Evolutionary conservation across 345 rosid genomes (phyloP), one percentile per base, ranked within the genome.

Genomic region (Brassica rapa): DNA sequence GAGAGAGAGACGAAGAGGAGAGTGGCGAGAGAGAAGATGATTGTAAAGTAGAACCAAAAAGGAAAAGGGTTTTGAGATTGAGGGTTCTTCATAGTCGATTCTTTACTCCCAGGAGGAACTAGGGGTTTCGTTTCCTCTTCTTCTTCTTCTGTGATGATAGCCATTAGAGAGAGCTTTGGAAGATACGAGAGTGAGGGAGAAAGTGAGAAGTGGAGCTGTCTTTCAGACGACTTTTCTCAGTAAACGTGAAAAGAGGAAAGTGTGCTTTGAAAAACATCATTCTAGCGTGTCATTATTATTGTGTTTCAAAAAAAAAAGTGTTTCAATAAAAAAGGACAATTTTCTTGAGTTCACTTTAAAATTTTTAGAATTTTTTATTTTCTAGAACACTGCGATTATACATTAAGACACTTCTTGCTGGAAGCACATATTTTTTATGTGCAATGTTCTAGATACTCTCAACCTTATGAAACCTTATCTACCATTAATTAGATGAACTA

Each of bases 11-110:
- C 33, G 25, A 87, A 83, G 83, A 87, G 10, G 74, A 86, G 68
- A 19, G 97, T 87, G 68, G 88, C 27, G 33, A 92, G 73, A 57
- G 97, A 87, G 51, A 88, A 86, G 4, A 73, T 43, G 33, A 92
- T 60, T 8, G 91, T 85, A 46, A 85, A 83, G 89, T 89, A 90
- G 83, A 88, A 88, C 98, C 98, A 92, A 81, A 94, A 92, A n/a
- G 82, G 72, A 43, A 89, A 90, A 61, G 91, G 91, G 72, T 73
- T 86, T 73, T 60, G 83, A 61, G 78, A 70, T 72, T 83, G 81
- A 75, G 71, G 74, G 61, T 59, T 72, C 59, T 80, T 77, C 55
- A 72, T 83, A 66, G 73, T 21, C 14, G 83, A 73, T 59, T 61
- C 65, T 61, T 75, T 53, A 25, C 1, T 73, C 62, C 41, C 19